Evolutionary conservation across 305 asterid species (phyloP).

Genomic region (Andrographis paniculata): DNA sequence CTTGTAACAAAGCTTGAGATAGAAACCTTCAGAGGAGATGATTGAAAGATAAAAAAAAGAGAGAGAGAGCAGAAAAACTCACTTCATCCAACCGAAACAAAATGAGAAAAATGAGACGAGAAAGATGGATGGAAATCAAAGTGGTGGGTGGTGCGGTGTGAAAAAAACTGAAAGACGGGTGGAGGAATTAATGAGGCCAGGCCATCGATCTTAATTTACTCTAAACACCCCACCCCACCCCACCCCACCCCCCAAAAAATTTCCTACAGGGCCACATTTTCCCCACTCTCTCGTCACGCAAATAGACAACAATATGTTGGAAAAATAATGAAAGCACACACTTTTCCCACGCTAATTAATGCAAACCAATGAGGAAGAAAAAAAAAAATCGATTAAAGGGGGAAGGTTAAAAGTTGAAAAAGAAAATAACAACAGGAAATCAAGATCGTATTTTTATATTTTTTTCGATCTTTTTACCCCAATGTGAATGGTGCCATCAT

Average conservation of each 20-base stretch:
- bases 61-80: constrained; percentile 6
- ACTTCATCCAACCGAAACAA: constrained; percentile 4
- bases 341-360: constrained; percentile 18
- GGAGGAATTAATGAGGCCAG: constrained; percentile 37
- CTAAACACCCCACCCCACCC: too few species aligned
- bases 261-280: constrained; percentile 29
- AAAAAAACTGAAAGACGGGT: constrained; percentile 31
- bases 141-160: constrained; percentile 48
- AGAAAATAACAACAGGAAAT: neutral
- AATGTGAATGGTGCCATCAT: constrained; percentile 17
- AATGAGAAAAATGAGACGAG: constrained; percentile 12
- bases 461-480: too few species aligned
- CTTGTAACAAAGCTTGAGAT: constrained; percentile 17
- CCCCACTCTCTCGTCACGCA: constrained; percentile 11
- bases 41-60: constrained; percentile 27
- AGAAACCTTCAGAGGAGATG: constrained; percentile 8
- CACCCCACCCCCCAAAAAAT: too few species aligned
- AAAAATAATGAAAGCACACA: constrained; percentile 10
- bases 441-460: constrained; percentile 1
- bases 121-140: constrained; percentile 32
- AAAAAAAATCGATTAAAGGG: constrained; percentile 14
- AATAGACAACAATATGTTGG: constrained; percentile 9
- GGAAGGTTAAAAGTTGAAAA: neutral
- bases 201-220: constrained; percentile 35
- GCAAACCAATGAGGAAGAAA: constrained; percentile 9